Evolutionary conservation across 306 rosid species (phyloP), one percentile per base, ranked within the genome.

Genomic region (Trifolium repens): DNA sequence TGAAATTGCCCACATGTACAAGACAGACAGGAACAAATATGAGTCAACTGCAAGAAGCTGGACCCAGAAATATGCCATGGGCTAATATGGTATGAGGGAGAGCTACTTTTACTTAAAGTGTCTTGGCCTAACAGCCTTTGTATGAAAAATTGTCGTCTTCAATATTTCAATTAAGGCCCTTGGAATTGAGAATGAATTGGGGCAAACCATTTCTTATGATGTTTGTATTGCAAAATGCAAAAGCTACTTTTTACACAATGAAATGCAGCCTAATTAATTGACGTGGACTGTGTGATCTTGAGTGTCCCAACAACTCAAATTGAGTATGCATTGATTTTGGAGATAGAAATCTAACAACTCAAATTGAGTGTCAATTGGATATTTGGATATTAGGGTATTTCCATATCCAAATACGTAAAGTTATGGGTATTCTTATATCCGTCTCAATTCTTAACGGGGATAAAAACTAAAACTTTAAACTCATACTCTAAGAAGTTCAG

Each of bases 1-100:
- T 0, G 91, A 88, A 83, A 91, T 91, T 53, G 97, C 97, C 19
- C 89, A 91, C 78, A 86, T 89, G 91, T 91, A 91, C 86, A 88
- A 91, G 87, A 91, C 91, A 57, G 92, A 89, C 89, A 85, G 87
- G 81, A 88, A 46, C 78, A 86, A 85, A 79, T 91, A 89, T 10
- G 97, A 91, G 87, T 79, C 89, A 8, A 88, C 88, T n/a, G 93
- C 97, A 13, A 84, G 94, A 82, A 81, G 88, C 80, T 88, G 94
- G 97, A 91, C 97, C 80, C 97, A 86, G 80, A 91, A 91, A 80
- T 89, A 89, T 61, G 92, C 90, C 81, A 89, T 91, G 97, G 97
- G 92, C 78, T 89, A 73, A 85, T 37, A 60, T 63, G 63, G 63
- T 86, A 61, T 24, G 69, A 43, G 53, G 78, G 60, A 53, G 82